A percentile compares a stretch with the other conserved stretches of the same genome.
phyloP scores from a whole-genome alignment of 2,329 filamentous ascomycete genomes.

The Fusarium scirpi region DNA sequence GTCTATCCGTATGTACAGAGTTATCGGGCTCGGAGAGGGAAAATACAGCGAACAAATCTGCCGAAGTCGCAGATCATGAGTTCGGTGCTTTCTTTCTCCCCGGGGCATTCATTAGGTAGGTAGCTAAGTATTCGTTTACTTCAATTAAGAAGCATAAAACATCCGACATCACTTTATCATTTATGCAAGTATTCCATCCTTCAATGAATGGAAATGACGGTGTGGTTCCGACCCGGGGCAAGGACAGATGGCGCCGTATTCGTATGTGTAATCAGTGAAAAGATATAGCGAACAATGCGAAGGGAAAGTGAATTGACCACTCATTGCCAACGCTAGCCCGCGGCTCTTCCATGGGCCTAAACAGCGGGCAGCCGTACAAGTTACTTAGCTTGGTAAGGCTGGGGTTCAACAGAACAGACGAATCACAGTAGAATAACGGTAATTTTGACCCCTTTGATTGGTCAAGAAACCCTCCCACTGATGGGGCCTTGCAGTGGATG shows the following conservation, averaged over 20 bases:
- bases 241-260: constrained; percentile 37
- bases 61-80: background rate
- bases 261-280: constrained; percentile 32
- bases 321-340: background rate
- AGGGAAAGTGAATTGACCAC: constrained; percentile 2
- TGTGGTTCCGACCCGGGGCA: constrained; percentile 19
- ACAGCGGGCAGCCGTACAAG: constrained; percentile 7
- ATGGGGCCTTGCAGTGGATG: constrained; percentile 14
- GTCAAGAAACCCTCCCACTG: constrained; percentile 12
- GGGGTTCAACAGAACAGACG: constrained; percentile 18
- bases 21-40: background rate
- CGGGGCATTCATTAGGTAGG: background rate
- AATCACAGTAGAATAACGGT: constrained; percentile 46
- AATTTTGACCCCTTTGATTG: constrained; percentile 49
- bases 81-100: background rate
- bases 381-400: constrained; percentile 27
- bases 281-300: constrained; percentile 5
- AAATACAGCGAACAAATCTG: constrained; percentile 3
- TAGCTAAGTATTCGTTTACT: background rate
- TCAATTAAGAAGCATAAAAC: constrained; percentile 9
- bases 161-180: background rate
- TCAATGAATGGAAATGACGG: constrained; percentile 36
- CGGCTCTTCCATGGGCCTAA: constrained; percentile 16
- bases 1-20: background rate
- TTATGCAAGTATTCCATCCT: background rate